Base-by-base conservation (phyloP, 495 filamentous ascomycete genomes). In the Penicillium psychrofluorescens region DNA sequence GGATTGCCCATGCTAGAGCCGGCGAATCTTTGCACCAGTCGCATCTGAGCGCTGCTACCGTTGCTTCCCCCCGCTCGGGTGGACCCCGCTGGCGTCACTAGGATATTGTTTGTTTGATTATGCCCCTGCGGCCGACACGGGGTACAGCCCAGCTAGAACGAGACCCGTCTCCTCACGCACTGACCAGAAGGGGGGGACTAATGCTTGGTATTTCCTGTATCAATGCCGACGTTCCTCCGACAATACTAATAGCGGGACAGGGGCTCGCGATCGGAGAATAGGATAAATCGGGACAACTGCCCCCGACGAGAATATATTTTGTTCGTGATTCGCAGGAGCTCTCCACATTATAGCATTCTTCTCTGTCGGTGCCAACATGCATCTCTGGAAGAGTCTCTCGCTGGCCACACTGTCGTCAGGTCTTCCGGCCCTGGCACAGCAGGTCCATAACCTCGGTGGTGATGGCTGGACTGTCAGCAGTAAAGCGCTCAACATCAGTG, bases 391-490 rank as follows among this genome's bases (percentile, higher is more conserved):
- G 16, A 46, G 38, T 22, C 31, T 46, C 34, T 37, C 42, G 8
- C 46, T 55, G 40, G 40, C 48, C 10, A 35, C 43, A 11, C 31
- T 66, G 4, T 35, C 52, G 7, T 49, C 47, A 10, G 45, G 42
- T 2, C 11, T 54, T 11, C 48, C 50, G 7, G 46, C 45, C 7
- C 43, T 51, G 2, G 59, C 45, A 5, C 66, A 72, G 32, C 61
- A 65, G 40, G 54, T 82, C 13, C 48, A 76, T 29, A 71, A 81
- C 35, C 58, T 85, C 12, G 73, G 74, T 36, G 62, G 63, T 0
- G 61, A 68, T 42, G 45, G 59, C 37, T 85, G 81, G 81, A 79
- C 71, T 0, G 60, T 85, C 10, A 70, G 66, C 11, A 79, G 71
- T 46, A 55, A 62, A 13, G 68, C 64, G 6, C 45, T 68, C 33